Percentiles rank a stretch among this genome's conserved stretches.
Evolutionary conservation across 192 early-diverging fungal genomes (phyloP).

Genomic region (Hyaloraphidium curvatum): DNA sequence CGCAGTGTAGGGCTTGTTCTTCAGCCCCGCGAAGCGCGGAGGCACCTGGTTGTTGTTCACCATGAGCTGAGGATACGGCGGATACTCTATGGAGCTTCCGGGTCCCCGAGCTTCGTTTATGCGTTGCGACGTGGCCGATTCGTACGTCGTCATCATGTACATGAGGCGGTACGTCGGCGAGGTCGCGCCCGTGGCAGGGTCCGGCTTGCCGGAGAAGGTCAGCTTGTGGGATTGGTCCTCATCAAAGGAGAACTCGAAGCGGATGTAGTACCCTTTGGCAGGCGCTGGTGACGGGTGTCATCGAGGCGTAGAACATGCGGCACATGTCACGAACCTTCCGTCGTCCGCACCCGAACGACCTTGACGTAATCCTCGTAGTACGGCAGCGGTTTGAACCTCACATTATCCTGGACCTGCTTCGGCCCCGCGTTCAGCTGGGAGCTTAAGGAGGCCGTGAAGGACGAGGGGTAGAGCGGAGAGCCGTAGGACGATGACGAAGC

Average conservation of each 20-base stretch:
- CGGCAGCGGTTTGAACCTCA: no score
- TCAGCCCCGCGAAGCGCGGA: constrained; percentile 16
- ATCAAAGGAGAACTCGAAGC: neutral
- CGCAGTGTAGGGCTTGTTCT: constrained; percentile 34
- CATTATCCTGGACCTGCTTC: no score
- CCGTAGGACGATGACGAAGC: no score
- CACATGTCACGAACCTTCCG: neutral
- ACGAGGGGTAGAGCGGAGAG: no score
- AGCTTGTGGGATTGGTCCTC: neutral
- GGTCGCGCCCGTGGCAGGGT: neutral
- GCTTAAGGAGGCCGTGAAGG: no score
- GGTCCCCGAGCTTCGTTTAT: neutral
- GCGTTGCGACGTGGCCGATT: neutral
- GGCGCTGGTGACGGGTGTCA: neutral
- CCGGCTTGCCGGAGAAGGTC: neutral
- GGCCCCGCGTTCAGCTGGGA: no score
- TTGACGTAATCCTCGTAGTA: no score
- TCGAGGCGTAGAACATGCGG: neutral
- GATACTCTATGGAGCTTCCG: neutral
- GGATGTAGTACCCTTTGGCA: neutral
- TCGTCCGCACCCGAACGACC: neutral
- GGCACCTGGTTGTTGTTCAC: neutral
- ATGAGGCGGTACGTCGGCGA: neutral
- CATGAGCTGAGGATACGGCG: neutral
- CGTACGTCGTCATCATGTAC: neutral